phyloP scores from a whole-genome alignment of 441 rosid genomes.

The Aquilaria agallochum region DNA sequence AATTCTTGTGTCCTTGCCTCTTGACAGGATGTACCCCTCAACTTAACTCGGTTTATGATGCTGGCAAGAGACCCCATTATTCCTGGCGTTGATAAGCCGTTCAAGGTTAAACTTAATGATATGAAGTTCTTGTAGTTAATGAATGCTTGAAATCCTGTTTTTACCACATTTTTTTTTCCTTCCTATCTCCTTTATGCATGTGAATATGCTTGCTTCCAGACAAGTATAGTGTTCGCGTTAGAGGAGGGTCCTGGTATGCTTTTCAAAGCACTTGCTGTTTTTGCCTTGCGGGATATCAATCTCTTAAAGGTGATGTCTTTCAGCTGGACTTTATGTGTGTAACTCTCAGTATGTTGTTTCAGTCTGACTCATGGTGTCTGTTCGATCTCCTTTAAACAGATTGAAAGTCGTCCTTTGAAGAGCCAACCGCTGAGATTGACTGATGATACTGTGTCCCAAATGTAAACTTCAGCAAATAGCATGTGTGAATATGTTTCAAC shows the following conservation, averaged over 20 bases:
- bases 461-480: constrained; percentile 28
- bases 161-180: too few relatives aligned
- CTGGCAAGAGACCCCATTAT: constrained; percentile 99
- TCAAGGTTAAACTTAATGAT: constrained; percentile 56
- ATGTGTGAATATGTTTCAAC: neutral
- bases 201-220: constrained; percentile 35
- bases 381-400: constrained; percentile 40
- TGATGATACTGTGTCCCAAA: constrained; percentile 51
- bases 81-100: constrained; percentile 77
- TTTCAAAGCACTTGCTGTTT: constrained; percentile 98
- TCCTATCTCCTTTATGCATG: neutral
- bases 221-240: constrained; percentile 91
- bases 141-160: neutral
- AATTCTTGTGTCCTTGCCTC: constrained; percentile 8
- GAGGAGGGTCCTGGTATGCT: constrained; percentile 99
- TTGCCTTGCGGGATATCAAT: constrained; percentile 86
- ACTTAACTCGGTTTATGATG: constrained; percentile 86
- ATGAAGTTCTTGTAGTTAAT: neutral
- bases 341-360: constrained; percentile 6
- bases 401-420: constrained; percentile 95
- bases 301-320: constrained; percentile 64
- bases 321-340: neutral
- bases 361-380: constrained; percentile 12
- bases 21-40: constrained; percentile 78
- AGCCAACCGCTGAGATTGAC: constrained; percentile 64